phyloP scores from a whole-genome alignment of 106 monocot species.

The Agapanthus africanus region DNA sequence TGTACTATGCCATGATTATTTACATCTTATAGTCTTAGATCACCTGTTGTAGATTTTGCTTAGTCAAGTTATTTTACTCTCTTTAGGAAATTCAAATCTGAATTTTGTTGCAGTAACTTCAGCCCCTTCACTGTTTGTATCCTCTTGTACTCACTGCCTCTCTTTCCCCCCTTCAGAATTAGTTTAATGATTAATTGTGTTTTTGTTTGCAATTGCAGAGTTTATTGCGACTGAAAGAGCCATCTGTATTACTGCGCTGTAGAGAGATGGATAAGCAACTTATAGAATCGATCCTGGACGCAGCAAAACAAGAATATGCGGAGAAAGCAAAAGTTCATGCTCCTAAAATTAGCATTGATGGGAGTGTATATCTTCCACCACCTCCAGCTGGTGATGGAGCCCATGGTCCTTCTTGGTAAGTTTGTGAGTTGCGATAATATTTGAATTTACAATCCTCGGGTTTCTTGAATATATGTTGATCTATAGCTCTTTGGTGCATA shows the following conservation, averaged over 20 bases:
- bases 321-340: constrained; percentile 38
- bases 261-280: constrained; percentile 39
- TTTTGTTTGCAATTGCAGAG: constrained; percentile 37
- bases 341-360: constrained; percentile 48
- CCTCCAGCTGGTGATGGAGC: constrained; percentile 29
- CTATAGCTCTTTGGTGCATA: too few relatives aligned
- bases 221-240: constrained; percentile 68
- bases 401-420: constrained; percentile 64
- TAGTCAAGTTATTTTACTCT: not conserved
- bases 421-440: not conserved
- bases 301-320: constrained; percentile 61
- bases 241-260: constrained; percentile 68
- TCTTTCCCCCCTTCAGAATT: not conserved
- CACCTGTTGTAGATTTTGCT: not conserved
- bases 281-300: constrained; percentile 51
- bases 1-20: not conserved
- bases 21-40: not conserved
- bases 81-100: not conserved
- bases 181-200: not conserved
- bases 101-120: not conserved
- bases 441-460: not conserved
- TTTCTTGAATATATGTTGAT: not conserved
- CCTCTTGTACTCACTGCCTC: too few relatives aligned
- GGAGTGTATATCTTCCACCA: constrained; percentile 51
- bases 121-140: too few relatives aligned